A percentile compares a stretch with the other conserved stretches of the same genome.
Evolutionary conservation across 208 protist genomes (phyloP).

Genomic region (Endotrypanum monterogeii): DNA sequence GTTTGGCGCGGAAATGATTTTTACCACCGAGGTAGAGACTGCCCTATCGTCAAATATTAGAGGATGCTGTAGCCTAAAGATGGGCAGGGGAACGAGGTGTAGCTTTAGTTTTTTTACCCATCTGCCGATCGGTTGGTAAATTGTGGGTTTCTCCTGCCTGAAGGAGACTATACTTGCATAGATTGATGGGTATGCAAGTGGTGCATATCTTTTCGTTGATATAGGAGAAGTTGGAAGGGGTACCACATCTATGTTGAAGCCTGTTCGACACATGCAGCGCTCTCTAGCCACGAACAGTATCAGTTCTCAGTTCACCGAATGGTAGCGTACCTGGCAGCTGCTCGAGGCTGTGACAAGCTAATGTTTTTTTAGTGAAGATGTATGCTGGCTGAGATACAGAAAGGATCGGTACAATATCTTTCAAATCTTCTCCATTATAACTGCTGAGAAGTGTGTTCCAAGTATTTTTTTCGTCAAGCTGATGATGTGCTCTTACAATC

Average conservation of each 20-base stretch:
- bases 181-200: not conserved
- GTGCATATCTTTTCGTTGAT: not conserved
- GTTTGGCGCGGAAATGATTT: too few species aligned
- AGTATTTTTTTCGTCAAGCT: not conserved
- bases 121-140: not conserved
- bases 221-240: too few species aligned
- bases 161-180: not conserved
- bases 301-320: not conserved
- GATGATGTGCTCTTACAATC: not conserved
- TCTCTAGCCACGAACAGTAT: not conserved
- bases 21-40: not conserved
- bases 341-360: not conserved
- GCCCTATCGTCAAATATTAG: not conserved
- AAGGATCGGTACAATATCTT: not conserved
- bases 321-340: not conserved
- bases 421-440: too few species aligned
- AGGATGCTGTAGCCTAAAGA: not conserved
- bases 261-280: not conserved
- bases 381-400: not conserved
- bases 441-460: not conserved
- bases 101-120: not conserved
- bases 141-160: not conserved
- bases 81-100: not conserved
- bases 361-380: not conserved
- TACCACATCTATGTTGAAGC: too few species aligned